Conservation (phyloP, 495 filamentous ascomycete genomes). For the Penicillium ochrochloron region DNA sequence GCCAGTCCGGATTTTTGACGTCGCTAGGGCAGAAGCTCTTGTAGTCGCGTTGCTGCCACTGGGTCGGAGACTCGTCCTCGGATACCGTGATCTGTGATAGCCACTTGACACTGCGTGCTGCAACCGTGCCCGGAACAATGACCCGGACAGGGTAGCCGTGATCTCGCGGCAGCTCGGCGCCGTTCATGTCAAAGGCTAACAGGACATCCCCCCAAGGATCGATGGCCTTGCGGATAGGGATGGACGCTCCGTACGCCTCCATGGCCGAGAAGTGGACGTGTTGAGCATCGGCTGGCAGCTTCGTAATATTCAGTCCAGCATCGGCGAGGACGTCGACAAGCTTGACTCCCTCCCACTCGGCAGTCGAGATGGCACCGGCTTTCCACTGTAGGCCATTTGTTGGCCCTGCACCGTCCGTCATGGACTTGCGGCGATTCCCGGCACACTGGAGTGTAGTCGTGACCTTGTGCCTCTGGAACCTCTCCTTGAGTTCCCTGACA, state of each 20-base stretch:
- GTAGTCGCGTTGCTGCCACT: constrained; percentile 16
- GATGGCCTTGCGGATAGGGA: constrained; percentile 11
- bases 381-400: constrained; percentile 13
- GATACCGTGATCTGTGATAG: constrained; percentile 3
- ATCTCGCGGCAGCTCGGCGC: constrained; percentile 3
- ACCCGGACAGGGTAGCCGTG: constrained; percentile 15
- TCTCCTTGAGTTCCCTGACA: constrained; percentile 2
- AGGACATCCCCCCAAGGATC: constrained; percentile 12
- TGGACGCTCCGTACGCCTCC: constrained; percentile 13
- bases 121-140: constrained; percentile 6
- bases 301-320: not conserved
- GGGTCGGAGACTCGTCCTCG: constrained; percentile 4
- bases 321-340: constrained; percentile 10
- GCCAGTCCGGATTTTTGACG: not conserved
- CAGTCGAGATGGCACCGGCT: constrained; percentile 7
- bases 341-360: constrained; percentile 4
- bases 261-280: constrained; percentile 12
- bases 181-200: constrained; percentile 11
- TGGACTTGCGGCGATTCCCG: constrained; percentile 9
- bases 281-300: not conserved
- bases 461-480: constrained; percentile 7
- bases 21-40: constrained; percentile 12
- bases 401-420: constrained; percentile 1
- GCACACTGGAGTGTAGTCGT: constrained; percentile 7
- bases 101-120: constrained; percentile 13